These are phyloP conservation scores for Saturnispora saitoi DNA, from an alignment of 805 yeast genomes.

Conservation along the genomic window DNA sequence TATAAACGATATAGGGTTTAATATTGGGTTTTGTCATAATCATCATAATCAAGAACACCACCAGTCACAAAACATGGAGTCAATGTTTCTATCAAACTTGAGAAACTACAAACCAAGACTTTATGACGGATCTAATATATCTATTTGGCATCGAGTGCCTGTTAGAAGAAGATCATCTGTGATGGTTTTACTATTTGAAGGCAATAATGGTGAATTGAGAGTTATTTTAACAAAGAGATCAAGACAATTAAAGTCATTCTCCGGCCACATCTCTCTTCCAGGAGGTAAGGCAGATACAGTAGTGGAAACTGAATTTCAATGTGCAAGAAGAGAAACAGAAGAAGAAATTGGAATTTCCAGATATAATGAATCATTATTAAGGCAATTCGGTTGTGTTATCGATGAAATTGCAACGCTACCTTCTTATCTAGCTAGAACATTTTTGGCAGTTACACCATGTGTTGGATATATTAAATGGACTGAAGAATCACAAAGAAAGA, in stretches of 20 bases:
- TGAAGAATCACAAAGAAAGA: conserved; percentile 22
- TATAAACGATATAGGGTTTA: background rate
- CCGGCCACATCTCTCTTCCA: conserved; percentile 88
- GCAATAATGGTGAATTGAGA: conserved; percentile 63
- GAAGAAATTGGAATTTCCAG: conserved; percentile 78
- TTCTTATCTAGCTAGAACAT: conserved; percentile 71
- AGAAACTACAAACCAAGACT: conserved; percentile 27
- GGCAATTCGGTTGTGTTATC: conserved; percentile 45
- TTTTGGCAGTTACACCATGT: conserved; percentile 77
- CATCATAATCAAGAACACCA: background rate
- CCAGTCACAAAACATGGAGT: background rate
- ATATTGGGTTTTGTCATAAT: background rate
- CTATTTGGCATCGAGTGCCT: conserved; percentile 64
- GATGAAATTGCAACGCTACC: conserved; percentile 63
- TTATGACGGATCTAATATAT: conserved; percentile 25
- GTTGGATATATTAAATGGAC: conserved; percentile 50
- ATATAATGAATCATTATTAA: conserved; percentile 35
- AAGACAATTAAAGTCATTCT: conserved; percentile 56
- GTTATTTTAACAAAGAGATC: conserved; percentile 77
- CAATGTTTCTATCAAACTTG: background rate
- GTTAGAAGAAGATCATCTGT: conserved; percentile 68
- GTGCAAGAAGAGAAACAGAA: conserved; percentile 73
- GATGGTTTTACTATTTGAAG: conserved; percentile 62
- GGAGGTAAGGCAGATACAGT: conserved; percentile 84
- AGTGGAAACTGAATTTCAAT: conserved; percentile 57